Conservation (phyloP, 2,329 filamentous ascomycete species). For the Myriangium duriaei region DNA sequence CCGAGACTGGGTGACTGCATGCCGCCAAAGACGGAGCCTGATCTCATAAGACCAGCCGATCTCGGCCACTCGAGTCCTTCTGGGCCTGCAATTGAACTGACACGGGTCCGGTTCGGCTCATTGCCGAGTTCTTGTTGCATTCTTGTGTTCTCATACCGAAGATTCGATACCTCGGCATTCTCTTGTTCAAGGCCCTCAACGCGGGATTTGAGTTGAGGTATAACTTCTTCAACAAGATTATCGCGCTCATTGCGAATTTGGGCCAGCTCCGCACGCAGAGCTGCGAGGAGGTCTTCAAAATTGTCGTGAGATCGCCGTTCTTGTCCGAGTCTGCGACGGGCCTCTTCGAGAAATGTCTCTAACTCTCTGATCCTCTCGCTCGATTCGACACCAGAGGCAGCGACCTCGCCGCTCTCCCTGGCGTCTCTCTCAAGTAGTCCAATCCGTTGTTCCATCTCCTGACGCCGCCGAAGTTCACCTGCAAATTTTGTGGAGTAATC, state of each 20-base stretch:
- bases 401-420: conserved; percentile 31
- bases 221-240: conserved; percentile 76
- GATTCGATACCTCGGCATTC: conserved; percentile 56
- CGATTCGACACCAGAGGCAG: conserved; percentile 23
- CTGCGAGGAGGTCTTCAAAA: conserved; percentile 81
- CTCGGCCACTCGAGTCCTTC: conserved; percentile 18
- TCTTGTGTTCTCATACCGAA: conserved; percentile 68
- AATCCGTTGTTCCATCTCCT: conserved; percentile 71
- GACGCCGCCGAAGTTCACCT: conserved; percentile 66
- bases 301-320: conserved; percentile 82
- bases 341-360: conserved; percentile 67
- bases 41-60: conserved; percentile 30
- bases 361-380: conserved; percentile 61
- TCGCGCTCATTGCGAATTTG: conserved; percentile 79
- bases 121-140: conserved; percentile 69
- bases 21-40: conserved; percentile 47
- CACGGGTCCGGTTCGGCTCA: conserved; percentile 23
- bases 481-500: conserved; percentile 78
- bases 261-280: conserved; percentile 70
- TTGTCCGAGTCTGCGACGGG: conserved; percentile 67
- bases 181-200: conserved; percentile 69
- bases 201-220: conserved; percentile 63
- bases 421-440: conserved; percentile 70
- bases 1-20: conserved; percentile 25
- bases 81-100: conserved; percentile 44